Percentiles rank a stretch among this genome's conserved stretches.
These are phyloP conservation scores for Intubia oerlemansii DNA, from an alignment of 2,329 filamentous ascomycete species.

Conservation along the genomic window DNA sequence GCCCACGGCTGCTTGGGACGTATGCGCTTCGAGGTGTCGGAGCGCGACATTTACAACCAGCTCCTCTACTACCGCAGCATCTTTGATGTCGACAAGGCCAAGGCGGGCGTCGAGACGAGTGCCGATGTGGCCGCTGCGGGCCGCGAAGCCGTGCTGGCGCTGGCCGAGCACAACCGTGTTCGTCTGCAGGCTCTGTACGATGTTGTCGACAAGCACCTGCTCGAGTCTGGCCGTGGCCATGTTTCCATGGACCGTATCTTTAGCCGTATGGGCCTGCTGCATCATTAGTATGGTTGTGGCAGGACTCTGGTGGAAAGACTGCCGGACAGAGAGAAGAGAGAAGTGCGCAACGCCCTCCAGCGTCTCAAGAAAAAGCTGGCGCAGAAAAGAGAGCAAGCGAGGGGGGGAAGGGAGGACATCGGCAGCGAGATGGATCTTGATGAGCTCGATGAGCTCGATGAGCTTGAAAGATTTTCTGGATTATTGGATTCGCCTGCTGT, in stretches of 20 bases:
- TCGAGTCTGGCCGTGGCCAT: constrained; percentile 80
- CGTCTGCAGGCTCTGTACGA: constrained; percentile 57
- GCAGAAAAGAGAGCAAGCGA: too few relatives aligned
- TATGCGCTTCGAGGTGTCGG: constrained; percentile 74
- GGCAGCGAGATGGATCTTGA: too few relatives aligned
- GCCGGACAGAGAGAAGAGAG: too few relatives aligned
- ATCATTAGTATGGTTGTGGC: too few relatives aligned
- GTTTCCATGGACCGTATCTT: constrained; percentile 86
- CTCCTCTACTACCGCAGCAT: constrained; percentile 67
- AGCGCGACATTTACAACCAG: constrained; percentile 90
- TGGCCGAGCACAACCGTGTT: constrained; percentile 65
- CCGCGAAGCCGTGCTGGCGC: constrained; percentile 42
- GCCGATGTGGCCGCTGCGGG: constrained; percentile 11
- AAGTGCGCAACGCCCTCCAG: too few relatives aligned
- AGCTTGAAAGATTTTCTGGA: too few relatives aligned
- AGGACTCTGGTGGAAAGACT: too few relatives aligned
- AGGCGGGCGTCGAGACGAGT: constrained; percentile 15
- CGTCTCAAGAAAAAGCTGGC: too few relatives aligned
- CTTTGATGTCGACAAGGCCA: constrained; percentile 73
- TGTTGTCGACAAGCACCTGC: constrained; percentile 64
- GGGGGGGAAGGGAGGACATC: too few relatives aligned
- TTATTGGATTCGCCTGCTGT: too few relatives aligned
- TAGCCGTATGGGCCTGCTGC: too few relatives aligned
- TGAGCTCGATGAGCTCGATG: too few relatives aligned
- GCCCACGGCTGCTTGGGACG: constrained; percentile 66